phyloP scores from a whole-genome alignment of 495 filamentous ascomycete genomes.

The Lasiosphaeris hirsuta region DNA sequence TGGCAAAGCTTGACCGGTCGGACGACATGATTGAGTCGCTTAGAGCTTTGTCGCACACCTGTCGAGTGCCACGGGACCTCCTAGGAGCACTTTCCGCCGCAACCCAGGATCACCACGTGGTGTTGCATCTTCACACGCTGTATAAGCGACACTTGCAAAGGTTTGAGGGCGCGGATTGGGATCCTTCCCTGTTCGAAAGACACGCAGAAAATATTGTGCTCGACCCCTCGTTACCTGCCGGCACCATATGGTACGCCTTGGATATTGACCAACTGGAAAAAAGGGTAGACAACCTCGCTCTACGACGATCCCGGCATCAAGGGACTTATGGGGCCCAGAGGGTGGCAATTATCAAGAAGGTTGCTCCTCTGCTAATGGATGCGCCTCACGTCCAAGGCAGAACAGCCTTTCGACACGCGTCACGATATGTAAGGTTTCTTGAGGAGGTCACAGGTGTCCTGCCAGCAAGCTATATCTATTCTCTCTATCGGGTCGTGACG shows the following conservation, averaged over 20 bases:
- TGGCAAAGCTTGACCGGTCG: conserved; percentile 14
- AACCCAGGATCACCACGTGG: conserved; percentile 15
- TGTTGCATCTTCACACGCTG: conserved; percentile 17
- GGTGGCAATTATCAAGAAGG: conserved; percentile 24
- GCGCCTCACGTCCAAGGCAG: conserved; percentile 33
- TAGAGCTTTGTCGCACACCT: not conserved
- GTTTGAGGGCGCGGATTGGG: conserved; percentile 7
- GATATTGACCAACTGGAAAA: conserved; percentile 18
- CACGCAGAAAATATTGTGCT: conserved; percentile 21
- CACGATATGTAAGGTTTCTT: conserved; percentile 35
- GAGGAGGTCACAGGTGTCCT: conserved; percentile 15
- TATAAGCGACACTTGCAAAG: conserved; percentile 15
- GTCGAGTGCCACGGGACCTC: conserved; percentile 6
- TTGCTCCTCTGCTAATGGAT: conserved; percentile 32
- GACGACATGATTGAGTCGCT: conserved; percentile 19
- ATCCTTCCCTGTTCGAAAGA: conserved; percentile 17
- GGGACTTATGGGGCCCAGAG: conserved; percentile 12
- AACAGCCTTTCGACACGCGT: conserved; percentile 38
- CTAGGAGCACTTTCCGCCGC: conserved; percentile 13
- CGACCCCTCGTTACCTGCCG: conserved; percentile 17
- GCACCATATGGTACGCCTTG: conserved; percentile 23
- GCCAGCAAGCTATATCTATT: conserved; percentile 25
- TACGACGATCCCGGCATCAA: conserved; percentile 6
- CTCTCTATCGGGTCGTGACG: conserved; percentile 37
- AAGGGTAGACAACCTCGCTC: not conserved